Conservation (phyloP, 352 stramenopile species). For the Blastocystis sp. region DNA sequence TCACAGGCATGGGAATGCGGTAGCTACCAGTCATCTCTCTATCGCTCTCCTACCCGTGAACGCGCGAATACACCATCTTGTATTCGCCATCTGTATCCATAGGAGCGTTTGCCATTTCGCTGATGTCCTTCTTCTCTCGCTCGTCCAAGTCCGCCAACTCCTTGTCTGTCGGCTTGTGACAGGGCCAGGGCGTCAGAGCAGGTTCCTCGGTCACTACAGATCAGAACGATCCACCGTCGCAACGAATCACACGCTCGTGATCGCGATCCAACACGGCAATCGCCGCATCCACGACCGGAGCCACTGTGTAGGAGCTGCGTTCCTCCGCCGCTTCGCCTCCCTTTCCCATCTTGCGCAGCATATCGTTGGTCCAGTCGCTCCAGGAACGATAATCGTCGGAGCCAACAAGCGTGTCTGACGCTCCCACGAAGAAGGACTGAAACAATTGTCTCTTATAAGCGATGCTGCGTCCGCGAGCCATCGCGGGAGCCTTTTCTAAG, state of each 20-base stretch:
- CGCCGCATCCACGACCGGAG: neutral
- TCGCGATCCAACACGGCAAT: neutral
- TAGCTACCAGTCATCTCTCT: neutral
- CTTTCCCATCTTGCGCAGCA: neutral
- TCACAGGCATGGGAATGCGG: slow-evolving; percentile 30
- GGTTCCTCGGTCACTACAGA: neutral
- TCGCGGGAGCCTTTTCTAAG: neutral
- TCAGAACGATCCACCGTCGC: neutral
- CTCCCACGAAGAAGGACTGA: neutral
- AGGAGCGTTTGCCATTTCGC: neutral
- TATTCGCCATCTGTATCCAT: neutral
- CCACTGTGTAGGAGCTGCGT: neutral
- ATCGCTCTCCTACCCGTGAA: neutral
- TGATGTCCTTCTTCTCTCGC: neutral
- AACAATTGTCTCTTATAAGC: slow-evolving; percentile 22
- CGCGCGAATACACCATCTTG: slow-evolving; percentile 46
- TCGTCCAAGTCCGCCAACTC: slow-evolving; percentile 1
- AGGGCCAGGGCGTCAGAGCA: slow-evolving; percentile 24
- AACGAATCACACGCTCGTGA: neutral
- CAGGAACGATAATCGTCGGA: neutral
- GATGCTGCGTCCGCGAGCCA: neutral
- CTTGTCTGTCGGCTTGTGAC: neutral
- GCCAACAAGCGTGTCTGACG: neutral
- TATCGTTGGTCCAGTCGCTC: neutral
- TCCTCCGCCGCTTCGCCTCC: neutral